Percentiles rank a stretch among this genome's conserved stretches.
Evolutionary conservation across 768 basidiomycete genomes (phyloP).

Genomic region (Rhizopogon roseolus): DNA sequence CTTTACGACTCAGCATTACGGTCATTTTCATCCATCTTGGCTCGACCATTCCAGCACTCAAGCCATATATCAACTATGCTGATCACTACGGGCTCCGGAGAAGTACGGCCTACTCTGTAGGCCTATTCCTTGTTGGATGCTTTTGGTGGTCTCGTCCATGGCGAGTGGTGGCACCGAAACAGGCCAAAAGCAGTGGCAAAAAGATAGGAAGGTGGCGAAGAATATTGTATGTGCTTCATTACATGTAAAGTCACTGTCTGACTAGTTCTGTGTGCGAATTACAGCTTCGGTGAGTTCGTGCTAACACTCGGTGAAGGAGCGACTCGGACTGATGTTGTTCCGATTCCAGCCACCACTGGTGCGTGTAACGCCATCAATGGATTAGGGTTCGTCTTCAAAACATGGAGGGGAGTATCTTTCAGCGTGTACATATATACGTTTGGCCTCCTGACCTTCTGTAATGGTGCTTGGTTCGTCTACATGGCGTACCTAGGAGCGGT

Average conservation of each 20-base stretch:
- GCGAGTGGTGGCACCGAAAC: not conserved
- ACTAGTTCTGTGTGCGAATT: not conserved
- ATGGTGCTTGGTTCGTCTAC: not conserved
- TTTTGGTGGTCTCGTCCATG: not conserved
- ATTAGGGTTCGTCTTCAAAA: not conserved
- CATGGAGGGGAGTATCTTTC: too few relatives aligned
- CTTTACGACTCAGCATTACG: not conserved
- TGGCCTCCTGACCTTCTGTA: fast-evolving
- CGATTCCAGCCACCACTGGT: not conserved
- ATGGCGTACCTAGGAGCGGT: not conserved
- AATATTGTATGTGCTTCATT: not conserved
- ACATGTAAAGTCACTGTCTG: not conserved
- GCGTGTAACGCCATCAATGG: not conserved
- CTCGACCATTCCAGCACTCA: not conserved
- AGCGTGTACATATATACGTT: too few relatives aligned
- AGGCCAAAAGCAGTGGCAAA: too few relatives aligned
- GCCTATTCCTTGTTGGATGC: not conserved
- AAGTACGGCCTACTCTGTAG: not conserved
- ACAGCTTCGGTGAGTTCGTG: not conserved
- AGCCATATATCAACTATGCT: not conserved
- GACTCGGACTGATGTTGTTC: not conserved
- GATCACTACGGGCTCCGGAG: not conserved
- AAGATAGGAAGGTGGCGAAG: not conserved
- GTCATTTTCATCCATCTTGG: not conserved
- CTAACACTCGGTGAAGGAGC: not conserved